phyloP scores from a whole-genome alignment of 2,329 filamentous ascomycete genomes.

The Fusarium liriodendri region DNA sequence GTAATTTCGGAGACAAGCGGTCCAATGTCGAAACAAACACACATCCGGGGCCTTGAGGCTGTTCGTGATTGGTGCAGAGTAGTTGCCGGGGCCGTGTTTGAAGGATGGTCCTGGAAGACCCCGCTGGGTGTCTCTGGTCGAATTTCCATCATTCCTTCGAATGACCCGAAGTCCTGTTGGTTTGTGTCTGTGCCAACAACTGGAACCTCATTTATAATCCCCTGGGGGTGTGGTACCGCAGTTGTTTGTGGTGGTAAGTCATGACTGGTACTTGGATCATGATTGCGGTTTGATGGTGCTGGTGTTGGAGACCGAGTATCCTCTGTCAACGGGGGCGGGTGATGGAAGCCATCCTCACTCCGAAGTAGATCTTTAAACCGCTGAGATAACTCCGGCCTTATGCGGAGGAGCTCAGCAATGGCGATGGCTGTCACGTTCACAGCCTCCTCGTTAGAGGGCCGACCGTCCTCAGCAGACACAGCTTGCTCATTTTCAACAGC shows the following conservation, averaged over 20 bases:
- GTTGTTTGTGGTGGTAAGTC: not conserved
- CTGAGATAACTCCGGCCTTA: not conserved
- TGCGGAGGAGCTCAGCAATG: not conserved
- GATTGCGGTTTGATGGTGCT: not conserved
- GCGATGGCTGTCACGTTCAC: not conserved
- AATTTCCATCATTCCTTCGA: not conserved
- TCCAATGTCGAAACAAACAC: no score
- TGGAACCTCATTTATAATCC: not conserved
- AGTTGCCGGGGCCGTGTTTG: no score
- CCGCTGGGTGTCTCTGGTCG: not conserved
- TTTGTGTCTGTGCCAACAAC: not conserved
- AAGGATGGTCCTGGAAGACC: not conserved
- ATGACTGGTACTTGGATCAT: not conserved
- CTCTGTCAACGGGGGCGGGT: not conserved
- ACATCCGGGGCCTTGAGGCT: no score
- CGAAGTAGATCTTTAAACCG: not conserved
- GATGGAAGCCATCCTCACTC: not conserved
- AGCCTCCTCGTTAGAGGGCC: not conserved
- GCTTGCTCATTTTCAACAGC: not conserved
- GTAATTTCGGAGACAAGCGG: no score
- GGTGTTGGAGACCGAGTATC: not conserved
- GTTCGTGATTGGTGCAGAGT: no score
- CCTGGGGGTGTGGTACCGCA: not conserved
- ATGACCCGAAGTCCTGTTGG: not conserved
- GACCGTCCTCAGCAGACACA: not conserved